These are phyloP conservation scores for Neohortaea acidophila DNA, from an alignment of 495 filamentous ascomycete genomes.

Conservation along the genomic window DNA sequence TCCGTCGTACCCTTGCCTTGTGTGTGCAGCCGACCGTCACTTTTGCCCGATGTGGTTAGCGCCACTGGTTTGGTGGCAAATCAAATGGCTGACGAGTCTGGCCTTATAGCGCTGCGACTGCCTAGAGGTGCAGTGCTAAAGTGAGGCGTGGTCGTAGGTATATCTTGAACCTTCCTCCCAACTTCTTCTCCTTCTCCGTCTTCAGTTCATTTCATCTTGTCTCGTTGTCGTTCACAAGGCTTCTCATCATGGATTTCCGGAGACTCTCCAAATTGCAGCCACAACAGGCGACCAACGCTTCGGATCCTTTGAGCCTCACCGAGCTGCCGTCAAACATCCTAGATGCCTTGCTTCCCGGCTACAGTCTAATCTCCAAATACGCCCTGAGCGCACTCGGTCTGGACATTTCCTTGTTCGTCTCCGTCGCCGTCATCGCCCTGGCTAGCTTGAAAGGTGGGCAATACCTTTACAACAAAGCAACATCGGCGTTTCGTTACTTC, in stretches of 20 bases:
- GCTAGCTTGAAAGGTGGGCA: conserved; percentile 18
- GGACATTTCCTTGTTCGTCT: conserved; percentile 58
- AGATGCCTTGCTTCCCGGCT: conserved; percentile 61
- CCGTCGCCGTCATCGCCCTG: conserved; percentile 37
- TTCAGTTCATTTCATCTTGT: too few species aligned
- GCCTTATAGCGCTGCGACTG: too few species aligned
- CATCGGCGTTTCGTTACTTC: conserved; percentile 1
- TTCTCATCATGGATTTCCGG: conserved; percentile 18
- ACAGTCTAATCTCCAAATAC: conserved; percentile 45
- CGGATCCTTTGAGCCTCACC: conserved; percentile 5
- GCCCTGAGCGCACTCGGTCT: conserved; percentile 47
- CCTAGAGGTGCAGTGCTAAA: too few species aligned
- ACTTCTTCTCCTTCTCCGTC: too few species aligned
- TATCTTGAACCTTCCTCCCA: too few species aligned
- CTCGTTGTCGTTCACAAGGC: too few species aligned
- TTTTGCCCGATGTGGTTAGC: too few species aligned
- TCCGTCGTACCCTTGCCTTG: too few species aligned
- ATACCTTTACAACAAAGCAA: conserved; percentile 18
- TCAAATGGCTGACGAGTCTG: too few species aligned
- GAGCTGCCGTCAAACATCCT: conserved; percentile 35
- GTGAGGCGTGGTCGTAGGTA: too few species aligned
- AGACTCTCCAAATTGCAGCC: conserved; percentile 1
- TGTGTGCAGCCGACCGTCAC: too few species aligned
- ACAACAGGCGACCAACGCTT: conserved; percentile 2
- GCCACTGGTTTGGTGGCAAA: too few species aligned